These are phyloP conservation scores for Amanita exitialis DNA, from an alignment of 768 basidiomycete genomes.

Conservation along the genomic window DNA sequence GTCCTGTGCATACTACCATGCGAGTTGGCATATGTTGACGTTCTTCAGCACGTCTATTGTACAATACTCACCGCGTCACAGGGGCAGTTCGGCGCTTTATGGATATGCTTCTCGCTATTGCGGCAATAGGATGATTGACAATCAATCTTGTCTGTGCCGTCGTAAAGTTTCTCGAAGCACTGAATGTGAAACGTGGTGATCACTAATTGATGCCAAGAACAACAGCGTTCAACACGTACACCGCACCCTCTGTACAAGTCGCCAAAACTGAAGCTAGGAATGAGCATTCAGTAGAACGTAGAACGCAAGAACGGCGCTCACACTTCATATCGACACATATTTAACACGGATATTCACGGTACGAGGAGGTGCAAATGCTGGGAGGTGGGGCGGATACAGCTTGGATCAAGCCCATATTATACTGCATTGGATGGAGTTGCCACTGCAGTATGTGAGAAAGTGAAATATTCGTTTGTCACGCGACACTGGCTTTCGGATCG, in stretches of 20 bases:
- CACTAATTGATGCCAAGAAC: constrained; percentile 4
- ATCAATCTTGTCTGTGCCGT: constrained; percentile 49
- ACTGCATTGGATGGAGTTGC: constrained; percentile 15
- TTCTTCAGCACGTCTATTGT: not conserved
- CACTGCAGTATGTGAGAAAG: constrained; percentile 13
- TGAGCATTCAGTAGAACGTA: not conserved
- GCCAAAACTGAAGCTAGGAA: constrained; percentile 22
- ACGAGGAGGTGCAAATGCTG: constrained; percentile 3
- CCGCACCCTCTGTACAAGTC: constrained; percentile 34
- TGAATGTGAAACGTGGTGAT: constrained; percentile 15
- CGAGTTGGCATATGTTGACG: not conserved
- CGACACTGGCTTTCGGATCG: constrained; percentile 16
- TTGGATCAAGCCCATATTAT: constrained; percentile 18
- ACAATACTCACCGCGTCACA: constrained; percentile 33
- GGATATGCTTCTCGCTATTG: constrained; percentile 47
- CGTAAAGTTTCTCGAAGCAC: constrained; percentile 58
- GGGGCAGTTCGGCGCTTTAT: constrained; percentile 48
- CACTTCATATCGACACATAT: constrained; percentile 56
- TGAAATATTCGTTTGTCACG: constrained; percentile 20
- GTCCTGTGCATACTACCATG: constrained; percentile 28
- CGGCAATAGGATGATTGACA: constrained; percentile 41
- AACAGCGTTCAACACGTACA: constrained; percentile 18
- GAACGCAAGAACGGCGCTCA: constrained; percentile 16
- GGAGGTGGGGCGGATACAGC: constrained; percentile 11
- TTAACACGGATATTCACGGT: not conserved